Percentiles rank a stretch among this genome's conserved stretches.
Conservation (phyloP, 2,329 filamentous ascomycete genomes). For the Bipolaris oryzae region DNA sequence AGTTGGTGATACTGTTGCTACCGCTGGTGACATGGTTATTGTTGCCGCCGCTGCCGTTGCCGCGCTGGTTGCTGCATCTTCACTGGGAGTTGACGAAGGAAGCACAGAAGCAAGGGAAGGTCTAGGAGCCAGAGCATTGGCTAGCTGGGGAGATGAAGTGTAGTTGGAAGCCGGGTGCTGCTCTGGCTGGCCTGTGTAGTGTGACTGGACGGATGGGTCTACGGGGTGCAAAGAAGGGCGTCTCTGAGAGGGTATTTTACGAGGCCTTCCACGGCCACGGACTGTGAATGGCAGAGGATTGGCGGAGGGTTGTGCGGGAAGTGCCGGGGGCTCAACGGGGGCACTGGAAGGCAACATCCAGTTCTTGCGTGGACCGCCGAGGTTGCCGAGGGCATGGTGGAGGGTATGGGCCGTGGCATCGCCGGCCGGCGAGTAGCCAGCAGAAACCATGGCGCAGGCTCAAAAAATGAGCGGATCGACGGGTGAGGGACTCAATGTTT, state of each 20-base stretch:
- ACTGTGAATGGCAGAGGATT: constrained; percentile 8
- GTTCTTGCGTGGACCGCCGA: constrained; percentile 39
- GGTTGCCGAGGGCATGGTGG: constrained; percentile 36
- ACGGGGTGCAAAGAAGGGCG: background rate
- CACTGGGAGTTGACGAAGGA: constrained; percentile 68
- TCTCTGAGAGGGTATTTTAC: constrained; percentile 7
- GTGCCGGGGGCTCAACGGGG: background rate
- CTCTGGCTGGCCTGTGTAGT: constrained; percentile 12
- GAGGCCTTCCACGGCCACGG: constrained; percentile 19
- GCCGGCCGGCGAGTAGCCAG: constrained; percentile 7
- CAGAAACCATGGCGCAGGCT: constrained; percentile 17
- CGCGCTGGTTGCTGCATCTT: constrained; percentile 50
- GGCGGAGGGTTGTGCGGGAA: background rate
- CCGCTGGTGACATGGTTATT: no score
- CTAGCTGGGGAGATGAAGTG: constrained; percentile 43
- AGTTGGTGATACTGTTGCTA: background rate
- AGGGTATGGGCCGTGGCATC: constrained; percentile 31
- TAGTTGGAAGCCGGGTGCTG: constrained; percentile 38
- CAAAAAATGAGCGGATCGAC: background rate
- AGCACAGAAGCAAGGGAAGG: constrained; percentile 50
- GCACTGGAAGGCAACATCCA: constrained; percentile 34
- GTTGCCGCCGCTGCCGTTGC: background rate
- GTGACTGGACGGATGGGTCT: background rate
- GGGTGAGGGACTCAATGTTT: background rate
- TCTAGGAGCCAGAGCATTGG: constrained; percentile 30